These are phyloP conservation scores for Teunomyces funiuensis DNA, from an alignment of 805 yeast species.

Conservation along the genomic window DNA sequence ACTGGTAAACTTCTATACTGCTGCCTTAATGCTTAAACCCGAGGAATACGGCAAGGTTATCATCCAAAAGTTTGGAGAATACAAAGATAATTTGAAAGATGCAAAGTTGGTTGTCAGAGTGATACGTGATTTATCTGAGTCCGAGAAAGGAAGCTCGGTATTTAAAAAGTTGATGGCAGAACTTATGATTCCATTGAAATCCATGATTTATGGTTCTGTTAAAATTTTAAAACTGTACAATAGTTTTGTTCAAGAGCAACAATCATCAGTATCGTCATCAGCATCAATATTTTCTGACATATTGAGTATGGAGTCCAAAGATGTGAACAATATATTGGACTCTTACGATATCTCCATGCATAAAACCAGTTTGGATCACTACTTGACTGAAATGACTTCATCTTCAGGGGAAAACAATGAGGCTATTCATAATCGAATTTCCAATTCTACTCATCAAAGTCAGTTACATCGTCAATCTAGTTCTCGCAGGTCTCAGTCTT, in stretches of 20 bases:
- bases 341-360: conserved; percentile 6
- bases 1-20: conserved; percentile 28
- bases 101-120: conserved; percentile 28
- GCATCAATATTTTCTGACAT: conserved; percentile 7
- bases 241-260: neutral
- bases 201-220: conserved; percentile 25
- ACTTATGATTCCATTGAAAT: conserved; percentile 24
- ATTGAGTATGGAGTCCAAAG: conserved; percentile 7
- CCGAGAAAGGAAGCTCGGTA: conserved; percentile 16
- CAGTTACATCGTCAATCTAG: conserved; percentile 3
- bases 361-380: conserved; percentile 20
- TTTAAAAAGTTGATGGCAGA: conserved; percentile 25
- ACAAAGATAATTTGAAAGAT: conserved; percentile 24
- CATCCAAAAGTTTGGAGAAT: conserved; percentile 20
- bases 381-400: conserved; percentile 10
- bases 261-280: conserved; percentile 4
- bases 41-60: conserved; percentile 27
- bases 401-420: conserved; percentile 1
- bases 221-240: conserved; percentile 20
- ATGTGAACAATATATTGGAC: neutral
- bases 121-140: conserved; percentile 30
- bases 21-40: conserved; percentile 38
- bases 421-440: neutral
- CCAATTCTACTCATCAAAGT: neutral
- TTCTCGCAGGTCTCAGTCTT: conserved; percentile 1